Evolutionary conservation across 2,329 filamentous ascomycete genomes (phyloP).

Genomic region (Blastomyces parvus): DNA sequence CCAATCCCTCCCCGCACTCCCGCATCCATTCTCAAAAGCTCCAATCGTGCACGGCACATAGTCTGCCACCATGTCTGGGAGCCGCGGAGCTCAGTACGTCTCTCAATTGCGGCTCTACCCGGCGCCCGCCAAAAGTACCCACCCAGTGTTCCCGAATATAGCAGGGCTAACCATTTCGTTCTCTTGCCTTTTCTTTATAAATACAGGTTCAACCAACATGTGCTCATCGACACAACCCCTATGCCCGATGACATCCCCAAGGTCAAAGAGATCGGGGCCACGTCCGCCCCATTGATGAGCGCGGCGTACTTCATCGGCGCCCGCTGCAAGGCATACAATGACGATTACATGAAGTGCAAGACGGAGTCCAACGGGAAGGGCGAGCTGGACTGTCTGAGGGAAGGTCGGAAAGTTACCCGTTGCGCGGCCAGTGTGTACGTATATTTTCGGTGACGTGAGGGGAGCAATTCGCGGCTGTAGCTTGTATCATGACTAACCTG

Average conservation of each 20-base stretch:
- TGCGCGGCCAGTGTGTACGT: slow-evolving; percentile 94
- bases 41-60: slow-evolving; percentile 4
- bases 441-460: slow-evolving; percentile 6
- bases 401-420: slow-evolving; percentile 90
- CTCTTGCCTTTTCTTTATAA: background rate
- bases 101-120: background rate
- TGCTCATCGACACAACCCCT: slow-evolving; percentile 91
- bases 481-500: background rate
- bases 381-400: slow-evolving; percentile 90
- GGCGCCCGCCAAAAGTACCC: too few species aligned
- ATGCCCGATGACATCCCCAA: slow-evolving; percentile 85
- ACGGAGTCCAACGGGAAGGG: slow-evolving; percentile 80
- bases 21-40: background rate
- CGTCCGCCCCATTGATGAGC: slow-evolving; percentile 81
- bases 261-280: slow-evolving; percentile 87
- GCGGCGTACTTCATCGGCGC: slow-evolving; percentile 96
- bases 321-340: slow-evolving; percentile 89
- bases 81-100: slow-evolving; percentile 14
- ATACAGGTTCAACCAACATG: slow-evolving; percentile 80
- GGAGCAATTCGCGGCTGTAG: background rate
- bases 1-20: background rate
- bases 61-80: slow-evolving; percentile 15
- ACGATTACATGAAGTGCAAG: slow-evolving; percentile 99
- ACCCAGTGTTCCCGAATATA: background rate
- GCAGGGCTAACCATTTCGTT: slow-evolving; percentile 1